Conservation (phyloP, 306 rosid genomes). For the Leucaena leucocephala region DNA sequence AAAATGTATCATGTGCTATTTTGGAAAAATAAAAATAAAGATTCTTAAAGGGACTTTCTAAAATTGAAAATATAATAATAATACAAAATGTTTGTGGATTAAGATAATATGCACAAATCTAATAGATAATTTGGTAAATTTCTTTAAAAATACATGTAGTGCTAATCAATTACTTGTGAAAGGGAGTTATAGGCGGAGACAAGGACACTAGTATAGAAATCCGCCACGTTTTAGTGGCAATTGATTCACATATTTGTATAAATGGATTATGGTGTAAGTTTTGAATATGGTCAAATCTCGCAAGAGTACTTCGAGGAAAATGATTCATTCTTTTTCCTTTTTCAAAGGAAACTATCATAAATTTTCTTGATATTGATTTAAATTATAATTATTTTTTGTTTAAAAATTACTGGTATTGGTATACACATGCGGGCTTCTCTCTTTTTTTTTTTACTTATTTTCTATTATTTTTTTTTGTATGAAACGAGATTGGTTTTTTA, state of each 20-base stretch:
- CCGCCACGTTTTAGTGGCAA: slow-evolving; percentile 33
- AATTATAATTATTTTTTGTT: no score
- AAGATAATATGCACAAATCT: not conserved
- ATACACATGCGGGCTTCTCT: not conserved
- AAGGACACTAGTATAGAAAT: not conserved
- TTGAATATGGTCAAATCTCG: slow-evolving; percentile 8
- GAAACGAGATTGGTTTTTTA: not conserved
- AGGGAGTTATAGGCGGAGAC: not conserved
- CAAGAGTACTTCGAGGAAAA: slow-evolving; percentile 19
- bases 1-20: not conserved
- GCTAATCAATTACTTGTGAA: not conserved
- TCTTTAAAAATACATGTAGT: not conserved
- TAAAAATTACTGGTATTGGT: no score
- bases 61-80: not conserved
- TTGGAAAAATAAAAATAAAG: not conserved
- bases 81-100: not conserved
- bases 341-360: not conserved
- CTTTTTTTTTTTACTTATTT: not conserved
- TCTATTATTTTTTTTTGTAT: not conserved
- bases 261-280: slow-evolving; percentile 22
- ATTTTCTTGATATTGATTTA: not conserved
- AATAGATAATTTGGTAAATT: not conserved
- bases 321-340: not conserved
- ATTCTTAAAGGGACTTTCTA: not conserved
- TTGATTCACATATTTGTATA: not conserved